Evolutionary conservation across 2,329 filamentous ascomycete genomes (phyloP).

Genomic region (Metarhizium sp.): DNA sequence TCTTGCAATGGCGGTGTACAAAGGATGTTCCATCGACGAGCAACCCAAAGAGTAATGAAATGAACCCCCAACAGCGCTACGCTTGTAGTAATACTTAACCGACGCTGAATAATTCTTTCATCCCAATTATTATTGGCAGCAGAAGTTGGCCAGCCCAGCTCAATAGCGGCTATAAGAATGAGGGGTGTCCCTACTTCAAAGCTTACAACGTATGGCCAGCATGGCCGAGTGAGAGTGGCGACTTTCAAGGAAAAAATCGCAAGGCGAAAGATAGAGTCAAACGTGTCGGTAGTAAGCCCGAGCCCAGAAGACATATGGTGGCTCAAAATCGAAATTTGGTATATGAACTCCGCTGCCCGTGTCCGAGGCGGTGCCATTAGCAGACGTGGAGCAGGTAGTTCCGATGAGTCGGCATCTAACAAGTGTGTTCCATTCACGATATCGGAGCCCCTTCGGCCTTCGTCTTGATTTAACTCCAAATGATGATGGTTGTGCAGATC

Average conservation of each 20-base stretch:
- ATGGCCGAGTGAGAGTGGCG: constrained; percentile 53
- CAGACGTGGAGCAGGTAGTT: constrained; percentile 17
- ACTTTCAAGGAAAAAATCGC: constrained; percentile 61
- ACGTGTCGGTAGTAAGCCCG: constrained; percentile 18
- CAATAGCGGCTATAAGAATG: constrained; percentile 57
- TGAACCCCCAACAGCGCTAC: constrained; percentile 23
- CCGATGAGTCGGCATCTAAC: not conserved
- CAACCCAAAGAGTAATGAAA: constrained; percentile 24
- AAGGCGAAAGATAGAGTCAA: constrained; percentile 37
- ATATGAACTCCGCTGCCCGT: constrained; percentile 20
- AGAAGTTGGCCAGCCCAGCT: constrained; percentile 38
- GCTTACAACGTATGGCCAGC: constrained; percentile 61
- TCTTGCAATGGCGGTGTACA: constrained; percentile 19
- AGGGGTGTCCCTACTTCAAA: constrained; percentile 58
- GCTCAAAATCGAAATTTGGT: constrained; percentile 24
- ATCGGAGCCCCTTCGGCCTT: not conserved
- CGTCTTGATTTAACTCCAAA: not conserved
- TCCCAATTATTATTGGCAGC: constrained; percentile 3
- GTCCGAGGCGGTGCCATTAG: constrained; percentile 40
- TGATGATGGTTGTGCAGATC: not conserved
- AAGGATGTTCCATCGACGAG: constrained; percentile 22
- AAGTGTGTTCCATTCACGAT: not conserved
- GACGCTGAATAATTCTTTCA: not conserved
- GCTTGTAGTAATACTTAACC: constrained; percentile 18
- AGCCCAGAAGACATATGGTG: constrained; percentile 19